Percentiles rank a stretch among this genome's conserved stretches.
Evolutionary conservation across 352 stramenopile species (phyloP).

Genomic region (Phytophthora kernoviae): DNA sequence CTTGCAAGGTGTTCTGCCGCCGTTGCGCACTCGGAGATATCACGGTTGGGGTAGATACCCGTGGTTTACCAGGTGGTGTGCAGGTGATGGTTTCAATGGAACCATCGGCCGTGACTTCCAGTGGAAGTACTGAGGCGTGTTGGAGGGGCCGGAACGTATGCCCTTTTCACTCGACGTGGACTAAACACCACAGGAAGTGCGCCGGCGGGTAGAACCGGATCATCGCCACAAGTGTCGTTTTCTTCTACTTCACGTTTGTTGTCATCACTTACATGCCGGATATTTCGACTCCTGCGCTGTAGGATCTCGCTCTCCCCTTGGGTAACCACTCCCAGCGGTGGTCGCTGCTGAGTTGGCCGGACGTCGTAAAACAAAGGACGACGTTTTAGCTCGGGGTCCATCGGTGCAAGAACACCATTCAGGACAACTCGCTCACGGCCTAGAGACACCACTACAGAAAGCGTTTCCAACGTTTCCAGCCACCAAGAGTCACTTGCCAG

Average conservation of each 20-base stretch:
- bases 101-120: slow-evolving; percentile 46
- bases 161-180: slow-evolving; percentile 37
- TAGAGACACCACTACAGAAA: neutral
- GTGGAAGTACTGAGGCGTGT: slow-evolving; percentile 68
- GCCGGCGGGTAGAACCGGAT: slow-evolving; percentile 34
- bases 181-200: slow-evolving; percentile 62
- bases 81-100: slow-evolving; percentile 9
- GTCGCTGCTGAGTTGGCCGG: slow-evolving; percentile 35
- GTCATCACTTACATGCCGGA: slow-evolving; percentile 15
- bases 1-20: slow-evolving; percentile 26
- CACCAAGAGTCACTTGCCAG: slow-evolving; percentile 27
- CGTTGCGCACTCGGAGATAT: slow-evolving; percentile 30
- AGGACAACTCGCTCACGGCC: slow-evolving; percentile 1
- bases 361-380: slow-evolving; percentile 64
- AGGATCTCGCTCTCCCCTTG: slow-evolving; percentile 47
- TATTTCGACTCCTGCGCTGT: slow-evolving; percentile 24
- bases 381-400: slow-evolving; percentile 60
- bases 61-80: slow-evolving; percentile 12
- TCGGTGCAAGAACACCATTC: slow-evolving; percentile 17
- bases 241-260: slow-evolving; percentile 17
- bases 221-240: neutral
- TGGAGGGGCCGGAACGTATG: slow-evolving; percentile 45
- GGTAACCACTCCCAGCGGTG: slow-evolving; percentile 55
- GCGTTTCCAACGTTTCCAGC: slow-evolving; percentile 21
- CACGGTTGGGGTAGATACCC: slow-evolving; percentile 2